Percentiles rank a stretch among this genome's conserved stretches.
phyloP scores from a whole-genome alignment of 768 basidiomycete genomes.

The Boletus rufocinnamomeus region DNA sequence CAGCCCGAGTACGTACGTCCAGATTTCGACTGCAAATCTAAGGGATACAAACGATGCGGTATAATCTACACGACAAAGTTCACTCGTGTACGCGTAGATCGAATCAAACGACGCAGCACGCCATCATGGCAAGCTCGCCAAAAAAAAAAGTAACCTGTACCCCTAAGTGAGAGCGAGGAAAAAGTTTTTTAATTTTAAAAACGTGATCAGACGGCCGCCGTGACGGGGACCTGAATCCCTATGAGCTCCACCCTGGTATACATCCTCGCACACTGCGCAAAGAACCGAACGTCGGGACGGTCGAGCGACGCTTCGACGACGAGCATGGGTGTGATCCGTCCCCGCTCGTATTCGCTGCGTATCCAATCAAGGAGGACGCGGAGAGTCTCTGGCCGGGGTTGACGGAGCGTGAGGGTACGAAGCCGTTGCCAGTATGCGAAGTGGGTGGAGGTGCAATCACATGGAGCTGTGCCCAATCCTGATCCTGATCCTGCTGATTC shows the following conservation, averaged over 20 bases:
- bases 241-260: constrained; percentile 23
- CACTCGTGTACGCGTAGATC: neutral
- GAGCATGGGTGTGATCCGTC: constrained; percentile 15
- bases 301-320: constrained; percentile 23
- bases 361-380: constrained; percentile 27
- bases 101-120: neutral
- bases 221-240: neutral
- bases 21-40: constrained; percentile 1
- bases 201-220: constrained; percentile 4
- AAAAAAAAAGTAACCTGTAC: neutral
- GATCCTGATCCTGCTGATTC: neutral
- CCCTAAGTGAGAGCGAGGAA: neutral
- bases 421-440: constrained; percentile 23
- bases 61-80: neutral
- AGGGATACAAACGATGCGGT: constrained; percentile 3
- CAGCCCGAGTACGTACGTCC: neutral
- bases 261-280: constrained; percentile 12
- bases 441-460: constrained; percentile 8
- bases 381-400: constrained; percentile 26
- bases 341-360: constrained; percentile 12
- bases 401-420: constrained; percentile 23
- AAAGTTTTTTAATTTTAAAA: neutral
- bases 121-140: neutral
- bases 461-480: neutral
- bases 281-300: constrained; percentile 18